Percentiles rank a stretch among this genome's conserved stretches.
phyloP scores from a whole-genome alignment of 2,329 filamentous ascomycete species.

The Sarocladium brachiariae region DNA sequence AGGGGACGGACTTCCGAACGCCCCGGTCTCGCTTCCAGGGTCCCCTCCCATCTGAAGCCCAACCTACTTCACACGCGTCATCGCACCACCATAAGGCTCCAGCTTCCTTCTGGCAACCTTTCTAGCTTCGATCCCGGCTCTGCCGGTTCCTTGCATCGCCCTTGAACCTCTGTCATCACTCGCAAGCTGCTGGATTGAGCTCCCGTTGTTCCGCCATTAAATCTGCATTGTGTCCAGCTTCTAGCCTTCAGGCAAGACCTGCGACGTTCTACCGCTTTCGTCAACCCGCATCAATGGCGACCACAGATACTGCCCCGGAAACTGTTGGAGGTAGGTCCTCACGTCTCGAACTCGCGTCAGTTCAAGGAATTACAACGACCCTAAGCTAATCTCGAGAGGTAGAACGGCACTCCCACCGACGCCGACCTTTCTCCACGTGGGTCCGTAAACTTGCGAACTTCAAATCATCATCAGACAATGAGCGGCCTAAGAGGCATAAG shows the following conservation, averaged over 20 bases:
- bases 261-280: not conserved
- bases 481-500: slow-evolving; percentile 33
- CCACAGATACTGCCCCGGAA: slow-evolving; percentile 7
- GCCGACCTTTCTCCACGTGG: slow-evolving; percentile 85
- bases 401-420: slow-evolving; percentile 64
- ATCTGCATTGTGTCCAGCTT: too few species aligned
- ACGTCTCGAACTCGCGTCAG: not conserved
- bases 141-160: not conserved
- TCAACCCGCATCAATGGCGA: slow-evolving; percentile 10
- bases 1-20: not conserved
- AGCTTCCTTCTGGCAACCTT: not conserved
- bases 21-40: not conserved
- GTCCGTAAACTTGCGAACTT: slow-evolving; percentile 90
- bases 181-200: too few species aligned
- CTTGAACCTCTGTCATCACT: too few species aligned
- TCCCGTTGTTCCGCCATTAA: too few species aligned
- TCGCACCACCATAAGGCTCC: not conserved
- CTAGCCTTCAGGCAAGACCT: not conserved
- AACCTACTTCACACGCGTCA: not conserved
- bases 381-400: slow-evolving; percentile 23
- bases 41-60: not conserved
- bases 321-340: slow-evolving; percentile 1
- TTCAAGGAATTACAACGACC: not conserved
- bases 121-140: not conserved
- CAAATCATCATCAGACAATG: slow-evolving; percentile 63